These are phyloP conservation scores for Cadophora luteo-olivacea DNA, from an alignment of 2,329 filamentous ascomycete genomes.

Conservation along the genomic window DNA sequence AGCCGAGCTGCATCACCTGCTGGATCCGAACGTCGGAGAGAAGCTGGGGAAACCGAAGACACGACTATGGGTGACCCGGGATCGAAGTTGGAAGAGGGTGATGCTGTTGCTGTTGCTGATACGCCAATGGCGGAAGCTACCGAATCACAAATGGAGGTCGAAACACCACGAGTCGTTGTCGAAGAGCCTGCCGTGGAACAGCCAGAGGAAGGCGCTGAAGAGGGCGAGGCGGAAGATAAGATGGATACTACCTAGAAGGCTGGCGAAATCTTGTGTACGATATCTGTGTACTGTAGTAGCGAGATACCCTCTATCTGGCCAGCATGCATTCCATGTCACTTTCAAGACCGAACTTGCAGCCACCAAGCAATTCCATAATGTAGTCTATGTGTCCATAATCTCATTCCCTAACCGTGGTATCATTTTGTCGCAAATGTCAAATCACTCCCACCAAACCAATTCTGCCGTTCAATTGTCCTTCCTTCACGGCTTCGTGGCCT, in stretches of 20 bases:
- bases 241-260: conserved; percentile 67
- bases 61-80: conserved; percentile 64
- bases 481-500: conserved; percentile 17
- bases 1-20: conserved; percentile 49
- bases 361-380: background rate
- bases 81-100: conserved; percentile 47
- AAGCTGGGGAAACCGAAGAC: conserved; percentile 56
- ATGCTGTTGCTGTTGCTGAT: conserved; percentile 38
- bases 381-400: background rate
- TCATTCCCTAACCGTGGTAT: conserved; percentile 24
- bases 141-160: conserved; percentile 37
- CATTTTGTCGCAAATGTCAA: conserved; percentile 19
- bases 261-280: conserved; percentile 26
- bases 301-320: conserved; percentile 37
- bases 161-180: conserved; percentile 56
- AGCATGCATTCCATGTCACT: conserved; percentile 21
- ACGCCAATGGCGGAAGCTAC: conserved; percentile 40
- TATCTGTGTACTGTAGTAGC: conserved; percentile 41
- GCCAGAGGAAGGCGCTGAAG: conserved; percentile 39
- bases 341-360: background rate
- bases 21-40: conserved; percentile 35
- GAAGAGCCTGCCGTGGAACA: conserved; percentile 50
- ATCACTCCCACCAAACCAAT: conserved; percentile 1
- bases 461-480: background rate
- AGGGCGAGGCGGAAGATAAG: conserved; percentile 54